Conservation (phyloP, 352 stramenopile genomes). For the Phytophthora boehmeriae region DNA sequence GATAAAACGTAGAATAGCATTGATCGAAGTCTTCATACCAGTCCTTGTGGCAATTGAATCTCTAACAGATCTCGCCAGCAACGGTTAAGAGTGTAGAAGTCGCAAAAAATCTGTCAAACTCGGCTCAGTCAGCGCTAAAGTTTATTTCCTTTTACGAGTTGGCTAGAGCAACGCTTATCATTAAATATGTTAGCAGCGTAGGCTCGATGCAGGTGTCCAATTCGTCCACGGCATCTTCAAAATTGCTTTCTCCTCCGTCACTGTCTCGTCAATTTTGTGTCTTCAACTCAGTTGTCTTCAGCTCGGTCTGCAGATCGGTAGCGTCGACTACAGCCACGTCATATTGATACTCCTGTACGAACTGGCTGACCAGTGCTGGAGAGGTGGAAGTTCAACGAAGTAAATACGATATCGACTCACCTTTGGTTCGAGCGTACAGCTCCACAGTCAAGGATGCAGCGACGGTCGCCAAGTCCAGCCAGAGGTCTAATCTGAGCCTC, state of each 20-base stretch:
- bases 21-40: slow-evolving; percentile 5
- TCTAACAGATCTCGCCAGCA: slow-evolving; percentile 9
- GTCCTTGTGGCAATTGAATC: slow-evolving; percentile 1
- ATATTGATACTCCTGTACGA: slow-evolving; percentile 13
- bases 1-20: slow-evolving; percentile 15
- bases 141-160: not conserved
- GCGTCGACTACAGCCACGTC: slow-evolving; percentile 15
- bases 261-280: slow-evolving; percentile 5
- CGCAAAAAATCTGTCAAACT: no score
- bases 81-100: no score
- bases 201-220: no score
- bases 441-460: slow-evolving; percentile 39
- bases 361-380: not conserved
- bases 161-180: not conserved
- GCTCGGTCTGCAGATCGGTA: slow-evolving; percentile 11
- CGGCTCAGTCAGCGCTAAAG: no score
- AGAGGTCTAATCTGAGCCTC: no score
- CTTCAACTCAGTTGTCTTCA: not conserved
- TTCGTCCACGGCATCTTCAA: slow-evolving; percentile 41
- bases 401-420: slow-evolving; percentile 25
- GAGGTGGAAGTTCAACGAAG: slow-evolving; percentile 6
- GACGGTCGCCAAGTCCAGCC: slow-evolving; percentile 51
- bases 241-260: slow-evolving; percentile 29
- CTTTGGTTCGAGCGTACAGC: slow-evolving; percentile 58
- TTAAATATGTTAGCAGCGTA: not conserved